Conservation (phyloP, 2,329 filamentous ascomycete genomes). For the Clarireedia homoeocarpa region DNA sequence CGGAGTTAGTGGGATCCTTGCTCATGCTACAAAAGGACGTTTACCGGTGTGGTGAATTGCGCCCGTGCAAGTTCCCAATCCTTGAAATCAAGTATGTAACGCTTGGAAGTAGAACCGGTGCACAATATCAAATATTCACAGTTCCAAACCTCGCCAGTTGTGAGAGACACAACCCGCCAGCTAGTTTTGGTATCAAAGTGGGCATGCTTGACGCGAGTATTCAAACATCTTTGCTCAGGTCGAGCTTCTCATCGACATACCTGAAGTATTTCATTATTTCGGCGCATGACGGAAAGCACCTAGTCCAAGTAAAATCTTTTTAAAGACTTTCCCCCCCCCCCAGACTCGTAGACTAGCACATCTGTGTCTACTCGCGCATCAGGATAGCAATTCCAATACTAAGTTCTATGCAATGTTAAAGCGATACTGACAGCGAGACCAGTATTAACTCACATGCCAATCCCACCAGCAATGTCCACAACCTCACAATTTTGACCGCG, state of each 20-base stretch:
- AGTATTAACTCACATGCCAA: neutral
- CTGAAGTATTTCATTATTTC: constrained; percentile 40
- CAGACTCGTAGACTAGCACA: constrained; percentile 28
- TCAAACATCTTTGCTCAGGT: constrained; percentile 35
- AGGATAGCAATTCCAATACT: constrained; percentile 35
- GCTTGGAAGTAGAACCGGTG: neutral
- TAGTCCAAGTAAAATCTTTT: constrained; percentile 38
- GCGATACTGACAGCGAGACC: neutral
- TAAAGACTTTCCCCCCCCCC: constrained; percentile 33
- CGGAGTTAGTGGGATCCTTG: neutral
- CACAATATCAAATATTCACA: neutral
- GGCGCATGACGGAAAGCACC: constrained; percentile 32
- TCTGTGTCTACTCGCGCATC: constrained; percentile 34
- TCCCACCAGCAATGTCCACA: neutral
- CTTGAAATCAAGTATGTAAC: neutral
- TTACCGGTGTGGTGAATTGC: neutral
- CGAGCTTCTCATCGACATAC: constrained; percentile 37
- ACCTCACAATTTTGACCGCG: neutral
- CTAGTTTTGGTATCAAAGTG: neutral
- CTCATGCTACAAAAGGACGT: neutral
- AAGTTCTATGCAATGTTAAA: constrained; percentile 4
- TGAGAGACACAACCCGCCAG: neutral
- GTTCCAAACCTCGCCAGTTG: neutral
- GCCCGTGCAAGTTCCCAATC: neutral
- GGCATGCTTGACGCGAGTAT: neutral